A percentile compares a stretch with the other conserved stretches of the same genome.
phyloP scores from a whole-genome alignment of 2,329 filamentous ascomycete species.

The Zelopaecilomyces penicillatus region DNA sequence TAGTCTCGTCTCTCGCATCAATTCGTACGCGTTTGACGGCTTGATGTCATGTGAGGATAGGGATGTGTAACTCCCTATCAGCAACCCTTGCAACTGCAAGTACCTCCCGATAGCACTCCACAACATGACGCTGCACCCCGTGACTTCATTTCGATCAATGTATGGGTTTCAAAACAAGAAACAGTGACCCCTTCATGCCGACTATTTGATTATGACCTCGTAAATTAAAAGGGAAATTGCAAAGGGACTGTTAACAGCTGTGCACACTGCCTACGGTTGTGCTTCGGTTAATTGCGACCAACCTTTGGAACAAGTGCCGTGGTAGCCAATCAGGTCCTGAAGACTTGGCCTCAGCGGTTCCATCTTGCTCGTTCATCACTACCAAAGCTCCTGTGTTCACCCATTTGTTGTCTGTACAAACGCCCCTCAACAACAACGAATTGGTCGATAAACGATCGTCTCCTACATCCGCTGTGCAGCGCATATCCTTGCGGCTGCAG shows the following conservation, averaged over 20 bases:
- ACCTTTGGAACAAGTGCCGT: constrained; percentile 1
- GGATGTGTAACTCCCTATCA: constrained; percentile 9
- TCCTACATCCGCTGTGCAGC: constrained; percentile 2
- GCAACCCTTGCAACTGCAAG: constrained; percentile 2
- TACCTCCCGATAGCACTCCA: constrained; percentile 3
- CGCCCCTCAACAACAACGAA: constrained; percentile 1
- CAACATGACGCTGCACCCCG: background rate
- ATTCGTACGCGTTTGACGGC: background rate
- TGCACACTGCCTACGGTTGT: background rate
- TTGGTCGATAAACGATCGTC: constrained; percentile 4
- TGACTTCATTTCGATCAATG: too few species aligned
- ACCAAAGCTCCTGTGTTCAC: background rate
- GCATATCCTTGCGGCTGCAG: background rate
- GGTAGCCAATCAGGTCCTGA: constrained; percentile 11
- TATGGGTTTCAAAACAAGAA: too few species aligned
- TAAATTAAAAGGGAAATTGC: too few species aligned
- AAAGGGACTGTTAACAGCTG: background rate
- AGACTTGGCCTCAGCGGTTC: constrained; percentile 12
- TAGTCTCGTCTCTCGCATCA: too few species aligned
- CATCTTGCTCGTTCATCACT: constrained; percentile 10
- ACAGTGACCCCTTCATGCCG: too few species aligned
- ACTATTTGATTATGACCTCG: too few species aligned
- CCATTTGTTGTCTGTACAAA: constrained; percentile 1
- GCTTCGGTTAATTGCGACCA: constrained; percentile 4
- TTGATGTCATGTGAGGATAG: constrained; percentile 12